These are phyloP conservation scores for Pisolithus thermaeus DNA, from an alignment of 1,284 basidiomycete genomes.

Conservation along the genomic window DNA sequence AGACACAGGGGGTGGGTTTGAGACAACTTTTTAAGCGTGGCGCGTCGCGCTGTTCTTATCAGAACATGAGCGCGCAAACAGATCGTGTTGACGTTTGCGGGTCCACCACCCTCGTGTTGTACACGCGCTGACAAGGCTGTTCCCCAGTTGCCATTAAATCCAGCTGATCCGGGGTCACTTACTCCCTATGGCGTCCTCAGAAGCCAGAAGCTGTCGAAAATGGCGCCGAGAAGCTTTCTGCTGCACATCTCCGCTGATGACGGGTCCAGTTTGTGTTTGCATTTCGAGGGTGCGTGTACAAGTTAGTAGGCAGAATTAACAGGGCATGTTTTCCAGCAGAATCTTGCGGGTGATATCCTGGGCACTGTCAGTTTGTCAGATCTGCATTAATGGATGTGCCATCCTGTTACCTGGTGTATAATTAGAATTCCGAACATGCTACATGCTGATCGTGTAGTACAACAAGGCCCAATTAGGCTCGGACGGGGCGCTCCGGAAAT, in stretches of 20 bases:
- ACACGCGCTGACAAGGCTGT: slow-evolving; percentile 31
- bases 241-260: slow-evolving; percentile 10
- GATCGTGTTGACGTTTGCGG: slow-evolving; percentile 29
- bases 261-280: slow-evolving; percentile 6
- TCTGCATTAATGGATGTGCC: too few species aligned
- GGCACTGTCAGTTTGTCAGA: too few species aligned
- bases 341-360: too few species aligned
- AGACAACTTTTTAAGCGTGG: not conserved
- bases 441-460: too few species aligned
- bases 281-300: not conserved
- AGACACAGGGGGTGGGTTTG: not conserved
- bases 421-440: too few species aligned
- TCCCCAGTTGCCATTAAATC: slow-evolving; percentile 19
- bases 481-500: too few species aligned
- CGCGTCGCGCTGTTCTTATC: slow-evolving; percentile 26
- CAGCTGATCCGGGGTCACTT: slow-evolving; percentile 18
- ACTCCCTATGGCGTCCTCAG: slow-evolving; percentile 21
- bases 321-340: too few species aligned
- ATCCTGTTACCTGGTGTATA: too few species aligned
- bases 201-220: slow-evolving; percentile 16
- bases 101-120: slow-evolving; percentile 34
- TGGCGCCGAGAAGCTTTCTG: slow-evolving; percentile 9
- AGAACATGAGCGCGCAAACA: slow-evolving; percentile 17
- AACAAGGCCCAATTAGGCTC: too few species aligned
- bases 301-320: too few species aligned